Evolutionary conservation across 257 asterid species (phyloP).

Genomic region (Plectranthus barbatus): DNA sequence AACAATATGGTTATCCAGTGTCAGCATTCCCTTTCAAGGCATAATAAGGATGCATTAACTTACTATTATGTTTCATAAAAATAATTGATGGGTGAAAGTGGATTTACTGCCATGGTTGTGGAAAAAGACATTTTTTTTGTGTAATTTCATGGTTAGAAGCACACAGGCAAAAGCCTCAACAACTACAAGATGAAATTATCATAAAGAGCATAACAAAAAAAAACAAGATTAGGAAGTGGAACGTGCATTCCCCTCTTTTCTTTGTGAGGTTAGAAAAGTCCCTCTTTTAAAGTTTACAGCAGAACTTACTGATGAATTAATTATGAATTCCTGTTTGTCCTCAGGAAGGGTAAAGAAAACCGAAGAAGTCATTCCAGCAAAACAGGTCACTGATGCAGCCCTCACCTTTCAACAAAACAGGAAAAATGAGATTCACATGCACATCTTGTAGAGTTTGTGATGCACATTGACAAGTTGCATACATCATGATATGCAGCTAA

Average conservation of each 20-base stretch:
- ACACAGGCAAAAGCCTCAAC: background rate
- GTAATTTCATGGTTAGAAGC: background rate
- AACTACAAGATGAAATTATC: background rate
- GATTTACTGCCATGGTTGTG: background rate
- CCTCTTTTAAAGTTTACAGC: background rate
- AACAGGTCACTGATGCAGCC: slow-evolving; percentile 91
- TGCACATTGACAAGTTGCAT: background rate
- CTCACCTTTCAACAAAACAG: slow-evolving; percentile 58
- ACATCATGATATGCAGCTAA: background rate
- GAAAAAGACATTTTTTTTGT: background rate
- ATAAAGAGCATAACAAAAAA: background rate
- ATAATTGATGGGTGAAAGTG: background rate
- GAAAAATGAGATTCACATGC: slow-evolving; percentile 15
- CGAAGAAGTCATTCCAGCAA: slow-evolving; percentile 93
- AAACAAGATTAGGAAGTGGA: background rate
- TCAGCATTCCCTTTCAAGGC: background rate
- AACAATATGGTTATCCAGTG: background rate
- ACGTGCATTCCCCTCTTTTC: too few species aligned
- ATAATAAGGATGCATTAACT: background rate
- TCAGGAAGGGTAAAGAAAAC: slow-evolving; percentile 58
- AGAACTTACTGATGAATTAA: slow-evolving; percentile 63
- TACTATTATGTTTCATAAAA: background rate
- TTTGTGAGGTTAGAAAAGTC: too few species aligned
- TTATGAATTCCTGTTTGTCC: slow-evolving; percentile 61
- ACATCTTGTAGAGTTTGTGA: background rate